These are phyloP conservation scores for Apostasia ramifera DNA, from an alignment of 106 monocot species.

Conservation along the genomic window DNA sequence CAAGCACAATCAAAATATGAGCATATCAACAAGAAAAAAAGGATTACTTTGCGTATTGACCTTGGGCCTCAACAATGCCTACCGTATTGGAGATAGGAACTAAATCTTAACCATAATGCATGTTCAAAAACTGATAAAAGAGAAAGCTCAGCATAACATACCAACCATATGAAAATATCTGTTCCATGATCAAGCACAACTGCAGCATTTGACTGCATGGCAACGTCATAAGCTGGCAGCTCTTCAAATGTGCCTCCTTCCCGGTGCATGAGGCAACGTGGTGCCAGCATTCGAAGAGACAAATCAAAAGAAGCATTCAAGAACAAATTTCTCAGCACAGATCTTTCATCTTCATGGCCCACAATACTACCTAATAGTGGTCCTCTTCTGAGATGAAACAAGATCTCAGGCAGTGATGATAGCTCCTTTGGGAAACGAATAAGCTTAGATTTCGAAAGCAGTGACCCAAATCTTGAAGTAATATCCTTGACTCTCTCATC, in stretches of 20 bases:
- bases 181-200: slow-evolving; percentile 97
- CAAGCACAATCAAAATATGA: too few relatives aligned
- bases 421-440: slow-evolving; percentile 77
- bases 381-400: slow-evolving; percentile 92
- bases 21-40: too few relatives aligned
- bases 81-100: not conserved
- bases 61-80: not conserved
- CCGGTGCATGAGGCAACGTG: slow-evolving; percentile 87
- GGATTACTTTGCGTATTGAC: not conserved
- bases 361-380: slow-evolving; percentile 87
- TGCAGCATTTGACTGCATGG: slow-evolving; percentile 88
- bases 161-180: slow-evolving; percentile 97
- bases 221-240: slow-evolving; percentile 90
- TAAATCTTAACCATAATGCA: not conserved
- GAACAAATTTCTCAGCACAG: slow-evolving; percentile 83
- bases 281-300: slow-evolving; percentile 88
- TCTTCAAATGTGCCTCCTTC: slow-evolving; percentile 98
- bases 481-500: slow-evolving; percentile 97
- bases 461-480: slow-evolving; percentile 74
- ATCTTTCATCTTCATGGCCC: slow-evolving; percentile 98
- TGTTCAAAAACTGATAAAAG: not conserved
- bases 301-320: slow-evolving; percentile 91
- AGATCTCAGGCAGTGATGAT: slow-evolving; percentile 64
- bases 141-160: slow-evolving; percentile 23
- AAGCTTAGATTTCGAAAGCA: slow-evolving; percentile 69